These are phyloP conservation scores for Oidiodendron maius DNA, from an alignment of 495 filamentous ascomycete genomes.

Conservation along the genomic window DNA sequence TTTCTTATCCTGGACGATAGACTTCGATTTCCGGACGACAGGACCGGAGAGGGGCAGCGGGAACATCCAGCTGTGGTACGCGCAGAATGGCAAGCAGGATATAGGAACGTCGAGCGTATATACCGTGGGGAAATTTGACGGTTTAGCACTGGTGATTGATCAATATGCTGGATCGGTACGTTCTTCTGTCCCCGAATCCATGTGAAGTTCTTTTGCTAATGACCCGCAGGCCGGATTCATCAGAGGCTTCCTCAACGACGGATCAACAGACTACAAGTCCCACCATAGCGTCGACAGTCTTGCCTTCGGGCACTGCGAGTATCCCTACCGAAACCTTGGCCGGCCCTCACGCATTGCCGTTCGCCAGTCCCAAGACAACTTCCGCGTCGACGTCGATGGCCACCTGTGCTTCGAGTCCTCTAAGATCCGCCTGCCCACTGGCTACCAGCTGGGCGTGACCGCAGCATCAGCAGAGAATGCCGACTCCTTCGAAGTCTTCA, in stretches of 20 bases:
- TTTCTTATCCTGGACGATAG: constrained; percentile 64
- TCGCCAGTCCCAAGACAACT: constrained; percentile 51
- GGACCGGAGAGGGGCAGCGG: constrained; percentile 82
- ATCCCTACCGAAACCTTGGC: constrained; percentile 86
- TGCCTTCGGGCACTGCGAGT: constrained; percentile 91
- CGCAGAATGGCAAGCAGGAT: constrained; percentile 57
- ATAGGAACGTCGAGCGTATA: constrained; percentile 74
- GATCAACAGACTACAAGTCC: constrained; percentile 69
- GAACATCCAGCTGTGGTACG: constrained; percentile 92
- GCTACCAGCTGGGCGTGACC: constrained; percentile 82
- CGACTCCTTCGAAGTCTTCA: constrained; percentile 92
- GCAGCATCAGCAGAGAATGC: constrained; percentile 86
- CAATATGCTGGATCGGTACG: constrained; percentile 70
- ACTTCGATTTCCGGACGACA: constrained; percentile 80
- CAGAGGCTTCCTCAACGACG: constrained; percentile 92
- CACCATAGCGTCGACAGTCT: constrained; percentile 76
- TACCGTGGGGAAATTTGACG: constrained; percentile 76
- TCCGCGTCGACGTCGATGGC: constrained; percentile 78
- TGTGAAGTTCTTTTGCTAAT: constrained; percentile 9
- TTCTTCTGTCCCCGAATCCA: constrained; percentile 11
- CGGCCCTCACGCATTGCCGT: constrained; percentile 72
- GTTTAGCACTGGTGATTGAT: constrained; percentile 80
- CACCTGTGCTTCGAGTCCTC: constrained; percentile 77
- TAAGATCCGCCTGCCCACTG: constrained; percentile 68
- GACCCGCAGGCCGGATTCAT: constrained; percentile 61